A percentile compares a stretch with the other conserved stretches of the same genome.
Conservation (phyloP, 1,139 yeast species). For the Lodderomyces oxycetoniae region DNA sequence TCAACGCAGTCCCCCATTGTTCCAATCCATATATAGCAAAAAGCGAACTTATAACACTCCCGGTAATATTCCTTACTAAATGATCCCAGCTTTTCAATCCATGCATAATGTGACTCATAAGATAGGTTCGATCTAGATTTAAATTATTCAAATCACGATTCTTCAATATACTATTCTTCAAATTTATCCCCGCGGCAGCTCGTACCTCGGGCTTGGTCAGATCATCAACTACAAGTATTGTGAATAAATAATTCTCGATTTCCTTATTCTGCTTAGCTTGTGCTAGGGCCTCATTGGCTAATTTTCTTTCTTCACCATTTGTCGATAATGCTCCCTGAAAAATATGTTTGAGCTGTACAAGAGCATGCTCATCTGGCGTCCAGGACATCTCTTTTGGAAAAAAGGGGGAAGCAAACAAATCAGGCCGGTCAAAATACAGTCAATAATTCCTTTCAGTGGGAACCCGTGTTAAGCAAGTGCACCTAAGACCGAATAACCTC, state of each 20-base stretch:
- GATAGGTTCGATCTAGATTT: conserved; percentile 41
- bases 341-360: conserved; percentile 59
- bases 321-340: conserved; percentile 65
- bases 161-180: conserved; percentile 65
- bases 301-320: conserved; percentile 48
- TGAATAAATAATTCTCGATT: conserved; percentile 72
- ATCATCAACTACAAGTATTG: conserved; percentile 55
- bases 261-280: conserved; percentile 69
- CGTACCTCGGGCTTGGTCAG: conserved; percentile 53
- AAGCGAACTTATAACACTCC: conserved; percentile 82
- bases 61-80: conserved; percentile 79
- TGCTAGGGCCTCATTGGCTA: conserved; percentile 62
- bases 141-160: conserved; percentile 17
- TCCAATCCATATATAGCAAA: conserved; percentile 67
- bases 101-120: conserved; percentile 57
- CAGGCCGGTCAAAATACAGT: too few relatives aligned
- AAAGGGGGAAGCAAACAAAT: not conserved
- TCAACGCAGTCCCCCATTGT: conserved; percentile 72
- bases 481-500: too few relatives aligned
- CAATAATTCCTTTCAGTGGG: too few relatives aligned
- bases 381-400: conserved; percentile 30
- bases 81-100: conserved; percentile 61
- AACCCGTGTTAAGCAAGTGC: too few relatives aligned
- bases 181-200: conserved; percentile 83
- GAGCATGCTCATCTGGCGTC: conserved; percentile 59